phyloP scores from a whole-genome alignment of 495 filamentous ascomycete genomes.

The Alectoria sarmentosa region DNA sequence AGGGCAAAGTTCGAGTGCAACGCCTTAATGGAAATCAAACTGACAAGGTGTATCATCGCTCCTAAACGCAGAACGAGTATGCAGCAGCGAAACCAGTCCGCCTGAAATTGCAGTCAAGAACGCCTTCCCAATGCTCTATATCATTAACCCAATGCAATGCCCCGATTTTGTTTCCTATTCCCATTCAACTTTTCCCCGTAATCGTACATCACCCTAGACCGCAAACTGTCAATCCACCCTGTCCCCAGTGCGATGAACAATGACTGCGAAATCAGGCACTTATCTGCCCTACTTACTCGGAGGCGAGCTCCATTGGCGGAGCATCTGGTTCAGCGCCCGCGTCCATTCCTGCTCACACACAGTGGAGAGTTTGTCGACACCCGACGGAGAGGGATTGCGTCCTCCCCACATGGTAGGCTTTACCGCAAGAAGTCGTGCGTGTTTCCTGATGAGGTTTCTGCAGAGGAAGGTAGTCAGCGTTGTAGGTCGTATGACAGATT shows the following conservation, averaged over 20 bases:
- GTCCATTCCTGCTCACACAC: conserved; percentile 64
- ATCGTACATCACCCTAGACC: conserved; percentile 11
- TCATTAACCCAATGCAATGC: conserved; percentile 8
- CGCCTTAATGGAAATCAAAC: neutral
- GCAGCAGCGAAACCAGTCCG: conserved; percentile 1
- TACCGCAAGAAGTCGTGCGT: conserved; percentile 52
- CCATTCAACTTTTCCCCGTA: neutral
- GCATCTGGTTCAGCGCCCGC: conserved; percentile 55
- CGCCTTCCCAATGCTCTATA: neutral
- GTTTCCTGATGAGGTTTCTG: conserved; percentile 45
- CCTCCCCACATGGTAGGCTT: conserved; percentile 70
- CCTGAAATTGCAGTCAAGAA: conserved; percentile 7
- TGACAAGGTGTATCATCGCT: conserved; percentile 3
- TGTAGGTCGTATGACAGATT: neutral
- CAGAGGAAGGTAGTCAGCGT: conserved; percentile 1
- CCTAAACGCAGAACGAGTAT: neutral
- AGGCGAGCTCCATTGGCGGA: conserved; percentile 59
- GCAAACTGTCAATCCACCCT: neutral
- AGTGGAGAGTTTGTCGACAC: conserved; percentile 50
- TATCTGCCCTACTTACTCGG: conserved; percentile 34
- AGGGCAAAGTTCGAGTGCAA: neutral
- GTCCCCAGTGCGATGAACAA: neutral
- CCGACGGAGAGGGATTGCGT: conserved; percentile 44
- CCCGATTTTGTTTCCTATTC: neutral
- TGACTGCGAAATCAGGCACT: neutral